phyloP scores from a whole-genome alignment of 148 eudicot species.

The Rhododendron griersonianum region DNA sequence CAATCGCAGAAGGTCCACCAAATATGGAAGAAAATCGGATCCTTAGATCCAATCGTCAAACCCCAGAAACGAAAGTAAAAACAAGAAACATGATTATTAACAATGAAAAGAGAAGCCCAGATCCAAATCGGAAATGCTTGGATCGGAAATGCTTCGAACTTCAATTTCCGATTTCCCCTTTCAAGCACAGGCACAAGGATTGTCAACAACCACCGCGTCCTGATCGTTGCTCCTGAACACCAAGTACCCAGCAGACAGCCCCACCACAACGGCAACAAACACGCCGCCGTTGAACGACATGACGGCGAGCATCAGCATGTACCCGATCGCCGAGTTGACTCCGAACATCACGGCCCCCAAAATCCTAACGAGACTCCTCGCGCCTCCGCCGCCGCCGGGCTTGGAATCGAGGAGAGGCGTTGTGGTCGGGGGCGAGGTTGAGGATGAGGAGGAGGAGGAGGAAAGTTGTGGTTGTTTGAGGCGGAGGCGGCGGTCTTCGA shows the following conservation, averaged over 20 bases:
- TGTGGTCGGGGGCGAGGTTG: background rate
- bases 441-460: background rate
- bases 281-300: conserved; percentile 62
- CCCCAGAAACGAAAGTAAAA: too few species aligned
- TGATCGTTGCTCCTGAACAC: conserved; percentile 31
- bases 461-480: conserved; percentile 17
- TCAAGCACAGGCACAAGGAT: conserved; percentile 53
- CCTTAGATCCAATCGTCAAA: background rate
- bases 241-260: conserved; percentile 34
- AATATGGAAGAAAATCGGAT: background rate
- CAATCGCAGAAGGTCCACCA: background rate
- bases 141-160: too few species aligned
- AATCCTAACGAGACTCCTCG: background rate
- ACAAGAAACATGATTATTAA: background rate
- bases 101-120: background rate
- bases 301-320: conserved; percentile 45
- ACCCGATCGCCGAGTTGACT: conserved; percentile 44
- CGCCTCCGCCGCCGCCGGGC: background rate
- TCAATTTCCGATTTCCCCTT: background rate
- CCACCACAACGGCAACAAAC: conserved; percentile 36
- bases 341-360: conserved; percentile 35
- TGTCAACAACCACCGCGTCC: conserved; percentile 29
- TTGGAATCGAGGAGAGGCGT: conserved; percentile 20
- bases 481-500: conserved; percentile 34
- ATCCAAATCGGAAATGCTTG: too few species aligned